Evolutionary conservation across 2,329 filamentous ascomycete species (phyloP), one percentile per base, ranked within the genome.

Genomic region (Hypoxylon sp.): DNA sequence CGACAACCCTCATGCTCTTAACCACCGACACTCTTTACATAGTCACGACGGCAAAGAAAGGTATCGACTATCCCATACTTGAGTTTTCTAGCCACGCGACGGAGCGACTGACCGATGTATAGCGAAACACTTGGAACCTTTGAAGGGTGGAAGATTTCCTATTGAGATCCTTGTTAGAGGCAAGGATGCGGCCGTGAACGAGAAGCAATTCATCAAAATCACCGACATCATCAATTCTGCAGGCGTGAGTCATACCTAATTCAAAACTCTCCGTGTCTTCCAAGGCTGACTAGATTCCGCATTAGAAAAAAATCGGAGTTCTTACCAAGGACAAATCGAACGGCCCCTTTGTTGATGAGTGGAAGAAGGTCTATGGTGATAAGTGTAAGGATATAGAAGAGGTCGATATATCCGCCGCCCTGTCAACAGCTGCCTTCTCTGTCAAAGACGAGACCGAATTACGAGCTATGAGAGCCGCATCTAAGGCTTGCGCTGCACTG

Each of bases 11-110:
- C 70, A 93, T 99, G 85, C 87, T 99, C 57, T 90, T 99, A 79
- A 98, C 95, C 1, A 84, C 90, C 67, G 96, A 98, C 68, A 89
- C 90, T 50, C 86, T 98, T 74, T 97, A 96, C 82, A 91, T 98
- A 65, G 90, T 99, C 72, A 99, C 96, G 5, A 99, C 96, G 5
- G 91, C 93, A 65, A 99, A 99, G 83, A 99, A 99, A 89, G 95
- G 94, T 97, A 78, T 66, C 68, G 5, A 56, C 34, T 45, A 52
- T 67, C 50, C 19, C 28, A 32, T 38, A 48, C 63, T 5, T 17
- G 23, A 14, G 19, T 51, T 30, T 41, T 3, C 25, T 49, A 17
- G 53, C 4, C n/a, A 58, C 48, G 38, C 49, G 50, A 45, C 57
- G 72, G 65, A 50, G 59, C 63, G 45, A 67, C 80, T 85, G 62